Conservation (phyloP, 495 filamentous ascomycete species). For the Acidomyces sp. region DNA sequence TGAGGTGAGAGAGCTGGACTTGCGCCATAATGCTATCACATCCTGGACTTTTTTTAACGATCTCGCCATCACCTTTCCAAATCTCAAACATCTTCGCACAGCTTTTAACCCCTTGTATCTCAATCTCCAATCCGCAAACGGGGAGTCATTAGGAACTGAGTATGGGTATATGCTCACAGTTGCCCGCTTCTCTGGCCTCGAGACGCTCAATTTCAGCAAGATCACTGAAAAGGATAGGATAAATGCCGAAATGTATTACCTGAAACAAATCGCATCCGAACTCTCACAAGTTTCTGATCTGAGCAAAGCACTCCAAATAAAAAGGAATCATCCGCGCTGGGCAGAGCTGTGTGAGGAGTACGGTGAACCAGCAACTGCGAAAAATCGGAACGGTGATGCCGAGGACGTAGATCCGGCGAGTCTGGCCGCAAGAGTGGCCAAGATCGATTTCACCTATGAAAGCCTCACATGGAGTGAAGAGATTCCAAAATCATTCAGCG, state of each 20-base stretch:
- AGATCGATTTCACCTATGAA: constrained; percentile 44
- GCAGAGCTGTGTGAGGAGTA: constrained; percentile 57
- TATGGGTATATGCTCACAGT: constrained; percentile 79
- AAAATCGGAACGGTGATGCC: constrained; percentile 11
- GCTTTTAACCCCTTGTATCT: constrained; percentile 71
- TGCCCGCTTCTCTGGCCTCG: constrained; percentile 55
- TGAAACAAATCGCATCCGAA: constrained; percentile 63
- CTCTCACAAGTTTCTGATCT: constrained; percentile 46
- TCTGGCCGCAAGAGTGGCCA: constrained; percentile 60
- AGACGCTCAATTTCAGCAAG: constrained; percentile 61
- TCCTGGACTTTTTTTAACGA: constrained; percentile 58
- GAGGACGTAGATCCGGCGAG: constrained; percentile 47
- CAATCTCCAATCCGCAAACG: constrained; percentile 22
- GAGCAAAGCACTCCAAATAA: constrained; percentile 31
- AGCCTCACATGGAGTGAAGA: constrained; percentile 26
- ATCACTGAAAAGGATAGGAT: constrained; percentile 59
- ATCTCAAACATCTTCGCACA: constrained; percentile 57
- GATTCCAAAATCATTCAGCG: constrained; percentile 62
- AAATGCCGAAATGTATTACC: constrained; percentile 87
- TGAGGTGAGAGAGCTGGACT: constrained; percentile 49
- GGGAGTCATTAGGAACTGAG: constrained; percentile 45
- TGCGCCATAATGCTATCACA: constrained; percentile 66
- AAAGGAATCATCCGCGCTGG: constrained; percentile 58
- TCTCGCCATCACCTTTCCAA: constrained; percentile 52
- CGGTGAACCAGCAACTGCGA: constrained; percentile 47